phyloP scores from a whole-genome alignment of 345 rosid species.

The Eutrema yunnanense region DNA sequence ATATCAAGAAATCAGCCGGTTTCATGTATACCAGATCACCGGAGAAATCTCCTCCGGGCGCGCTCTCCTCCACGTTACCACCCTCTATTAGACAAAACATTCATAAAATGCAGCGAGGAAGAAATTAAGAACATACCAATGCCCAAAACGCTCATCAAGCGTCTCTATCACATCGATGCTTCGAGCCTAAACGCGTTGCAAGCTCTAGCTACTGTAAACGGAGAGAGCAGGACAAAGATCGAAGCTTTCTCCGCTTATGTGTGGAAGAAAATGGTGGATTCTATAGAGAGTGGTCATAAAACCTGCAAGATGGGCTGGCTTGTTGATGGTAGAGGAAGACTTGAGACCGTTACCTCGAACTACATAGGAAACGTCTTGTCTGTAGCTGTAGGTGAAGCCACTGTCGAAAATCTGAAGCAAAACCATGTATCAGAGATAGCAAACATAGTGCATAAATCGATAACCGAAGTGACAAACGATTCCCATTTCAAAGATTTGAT shows the following conservation, averaged over 20 bases:
- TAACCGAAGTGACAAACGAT: constrained; percentile 46
- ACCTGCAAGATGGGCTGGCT: constrained; percentile 90
- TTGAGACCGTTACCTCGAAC: constrained; percentile 38
- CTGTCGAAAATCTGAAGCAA: constrained; percentile 38
- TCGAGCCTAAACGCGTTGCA: constrained; percentile 50
- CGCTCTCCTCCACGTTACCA: constrained; percentile 58
- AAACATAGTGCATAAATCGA: constrained; percentile 46
- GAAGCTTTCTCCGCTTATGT: constrained; percentile 85
- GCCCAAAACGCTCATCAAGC: constrained; percentile 43
- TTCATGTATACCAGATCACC: constrained; percentile 62
- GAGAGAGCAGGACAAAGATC: constrained; percentile 56
- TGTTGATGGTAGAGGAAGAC: constrained; percentile 66
- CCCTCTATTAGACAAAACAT: constrained; percentile 46
- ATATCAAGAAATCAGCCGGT: constrained; percentile 48
- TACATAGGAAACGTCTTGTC: constrained; percentile 83
- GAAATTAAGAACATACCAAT: constrained; percentile 57
- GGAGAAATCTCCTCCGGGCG: constrained; percentile 48
- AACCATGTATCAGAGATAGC: constrained; percentile 54
- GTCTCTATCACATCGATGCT: constrained; percentile 60
- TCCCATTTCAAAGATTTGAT: constrained; percentile 73
- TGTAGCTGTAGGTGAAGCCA: constrained; percentile 59
- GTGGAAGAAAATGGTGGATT: constrained; percentile 67
- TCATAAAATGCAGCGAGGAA: constrained; percentile 55
- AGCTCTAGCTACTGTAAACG: constrained; percentile 38
- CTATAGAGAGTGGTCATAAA: constrained; percentile 34